Evolutionary conservation across 805 yeast species (phyloP).

Genomic region (Starmerella tilneyi): DNA sequence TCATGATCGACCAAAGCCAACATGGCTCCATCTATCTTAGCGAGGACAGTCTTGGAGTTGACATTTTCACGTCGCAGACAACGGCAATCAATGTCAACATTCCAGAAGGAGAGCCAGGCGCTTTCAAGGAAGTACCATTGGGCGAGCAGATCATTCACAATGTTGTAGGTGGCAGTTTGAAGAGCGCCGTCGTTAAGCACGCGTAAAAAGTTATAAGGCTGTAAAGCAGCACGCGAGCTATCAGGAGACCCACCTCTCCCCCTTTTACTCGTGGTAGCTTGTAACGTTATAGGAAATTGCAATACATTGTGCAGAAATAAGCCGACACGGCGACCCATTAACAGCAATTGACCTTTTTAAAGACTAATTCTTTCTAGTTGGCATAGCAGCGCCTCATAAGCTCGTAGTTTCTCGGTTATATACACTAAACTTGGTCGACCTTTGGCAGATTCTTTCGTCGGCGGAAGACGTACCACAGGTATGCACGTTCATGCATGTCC

Average conservation of each 20-base stretch:
- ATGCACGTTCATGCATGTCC: constrained; percentile 82
- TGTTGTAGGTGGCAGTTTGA: constrained; percentile 49
- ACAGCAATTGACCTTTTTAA: no score
- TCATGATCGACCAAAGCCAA: constrained; percentile 80
- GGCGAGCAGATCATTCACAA: constrained; percentile 88
- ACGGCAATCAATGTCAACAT: constrained; percentile 78
- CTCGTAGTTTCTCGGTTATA: background rate
- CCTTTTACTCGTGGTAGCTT: no score
- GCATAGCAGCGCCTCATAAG: no score
- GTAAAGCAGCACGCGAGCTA: no score
- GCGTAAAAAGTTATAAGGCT: constrained; percentile 3
- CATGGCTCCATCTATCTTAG: constrained; percentile 74
- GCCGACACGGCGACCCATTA: no score
- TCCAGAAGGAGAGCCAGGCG: constrained; percentile 57
- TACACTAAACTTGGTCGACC: constrained; percentile 3
- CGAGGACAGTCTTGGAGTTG: constrained; percentile 58
- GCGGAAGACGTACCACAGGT: constrained; percentile 61
- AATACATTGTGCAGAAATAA: no score
- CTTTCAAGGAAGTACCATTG: constrained; percentile 67
- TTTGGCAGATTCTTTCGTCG: constrained; percentile 30
- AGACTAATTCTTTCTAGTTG: no score
- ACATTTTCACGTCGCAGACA: constrained; percentile 72
- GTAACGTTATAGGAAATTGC: no score
- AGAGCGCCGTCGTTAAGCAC: constrained; percentile 35
- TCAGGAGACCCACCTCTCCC: no score